phyloP scores from a whole-genome alignment of 2,329 filamentous ascomycete genomes.

The Diplocarpon mali region DNA sequence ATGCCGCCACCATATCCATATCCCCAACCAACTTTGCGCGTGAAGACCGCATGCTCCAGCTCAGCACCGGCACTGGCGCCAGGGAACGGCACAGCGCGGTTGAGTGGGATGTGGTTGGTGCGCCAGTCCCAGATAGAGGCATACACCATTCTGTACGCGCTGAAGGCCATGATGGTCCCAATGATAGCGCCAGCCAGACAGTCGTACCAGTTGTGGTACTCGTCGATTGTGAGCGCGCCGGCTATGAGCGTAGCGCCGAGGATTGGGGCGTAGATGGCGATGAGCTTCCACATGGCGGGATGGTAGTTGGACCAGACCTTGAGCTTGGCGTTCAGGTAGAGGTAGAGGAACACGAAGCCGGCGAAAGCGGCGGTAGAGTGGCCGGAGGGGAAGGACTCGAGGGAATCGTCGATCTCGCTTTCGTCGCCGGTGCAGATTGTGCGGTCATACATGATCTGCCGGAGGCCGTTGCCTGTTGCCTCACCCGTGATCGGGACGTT shows the following conservation, averaged over 20 bases:
- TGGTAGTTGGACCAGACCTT: conserved; percentile 67
- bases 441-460: conserved; percentile 54
- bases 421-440: conserved; percentile 59
- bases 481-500: conserved; percentile 33
- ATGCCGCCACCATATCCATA: background rate
- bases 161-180: conserved; percentile 54
- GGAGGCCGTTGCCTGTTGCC: conserved; percentile 39
- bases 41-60: conserved; percentile 45
- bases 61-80: conserved; percentile 29
- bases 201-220: conserved; percentile 69
- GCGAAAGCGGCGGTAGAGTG: conserved; percentile 66
- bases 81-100: conserved; percentile 44
- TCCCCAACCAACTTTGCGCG: conserved; percentile 52
- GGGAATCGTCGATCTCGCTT: conserved; percentile 53
- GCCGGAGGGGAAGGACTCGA: conserved; percentile 63
- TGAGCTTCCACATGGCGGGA: conserved; percentile 62
- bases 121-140: conserved; percentile 59
- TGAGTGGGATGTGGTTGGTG: conserved; percentile 54
- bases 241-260: conserved; percentile 58
- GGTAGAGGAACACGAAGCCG: conserved; percentile 56
- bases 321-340: conserved; percentile 70
- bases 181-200: conserved; percentile 55
- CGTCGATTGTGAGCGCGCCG: conserved; percentile 59
- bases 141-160: conserved; percentile 56
- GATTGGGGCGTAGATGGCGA: conserved; percentile 52